phyloP scores from a whole-genome alignment of 495 filamentous ascomycete species.

The Geoglossum glabrum region DNA sequence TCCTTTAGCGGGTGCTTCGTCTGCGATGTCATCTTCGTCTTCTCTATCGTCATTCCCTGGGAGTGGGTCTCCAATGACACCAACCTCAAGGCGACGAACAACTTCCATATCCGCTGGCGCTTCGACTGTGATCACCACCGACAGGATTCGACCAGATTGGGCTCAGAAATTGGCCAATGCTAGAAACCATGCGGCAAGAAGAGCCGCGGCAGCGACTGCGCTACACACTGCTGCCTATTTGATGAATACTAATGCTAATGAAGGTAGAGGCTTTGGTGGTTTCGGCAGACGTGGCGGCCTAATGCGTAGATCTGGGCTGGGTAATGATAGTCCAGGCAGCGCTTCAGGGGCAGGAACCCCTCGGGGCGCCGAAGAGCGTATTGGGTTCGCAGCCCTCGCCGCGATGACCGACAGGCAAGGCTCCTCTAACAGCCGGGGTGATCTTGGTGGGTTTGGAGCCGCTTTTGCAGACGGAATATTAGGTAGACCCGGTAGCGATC shows the following conservation, averaged over 20 bases:
- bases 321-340: constrained; percentile 9
- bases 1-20: constrained; percentile 27
- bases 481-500: not conserved
- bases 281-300: constrained; percentile 9
- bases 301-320: constrained; percentile 3
- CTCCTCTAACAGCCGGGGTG: constrained; percentile 2
- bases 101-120: constrained; percentile 67
- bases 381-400: constrained; percentile 19
- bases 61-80: constrained; percentile 22
- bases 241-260: constrained; percentile 39
- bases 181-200: constrained; percentile 58
- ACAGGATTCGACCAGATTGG: constrained; percentile 87
- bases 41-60: constrained; percentile 33
- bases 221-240: constrained; percentile 89
- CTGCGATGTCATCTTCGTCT: constrained; percentile 55
- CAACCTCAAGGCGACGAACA: constrained; percentile 33
- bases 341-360: not conserved
- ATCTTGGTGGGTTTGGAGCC: constrained; percentile 16
- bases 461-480: constrained; percentile 17
- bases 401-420: constrained; percentile 29
- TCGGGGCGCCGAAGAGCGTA: not conserved
- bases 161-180: constrained; percentile 71
- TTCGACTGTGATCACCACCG: constrained; percentile 72
- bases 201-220: constrained; percentile 85
- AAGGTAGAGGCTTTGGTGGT: constrained; percentile 23